Base-by-base conservation (phyloP, 2,329 filamentous ascomycete species). In the Zymoseptoria crescenta region DNA sequence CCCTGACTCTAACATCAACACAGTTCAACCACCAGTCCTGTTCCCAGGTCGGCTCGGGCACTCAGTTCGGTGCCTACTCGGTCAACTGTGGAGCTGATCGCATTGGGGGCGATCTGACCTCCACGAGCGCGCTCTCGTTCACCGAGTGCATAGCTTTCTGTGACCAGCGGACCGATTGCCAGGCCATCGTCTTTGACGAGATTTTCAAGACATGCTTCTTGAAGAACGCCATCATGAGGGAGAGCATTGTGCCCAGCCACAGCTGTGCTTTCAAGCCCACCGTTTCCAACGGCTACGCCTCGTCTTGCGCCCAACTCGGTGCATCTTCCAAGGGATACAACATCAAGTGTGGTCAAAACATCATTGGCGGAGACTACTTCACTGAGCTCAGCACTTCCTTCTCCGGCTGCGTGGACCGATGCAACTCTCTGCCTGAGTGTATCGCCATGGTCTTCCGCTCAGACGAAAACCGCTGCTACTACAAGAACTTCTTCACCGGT, bases 401-500 rank as follows among this genome's bases (percentile, higher is more conserved):
- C 58, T 54, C 54, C 8, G 64, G 35, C n/a, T 70, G 68, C 58
- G 60, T 63, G 52, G 45, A 41, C n/a, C 48, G 53, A 41, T 67
- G 65, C 54, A 59, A 60, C 45, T 50, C 50, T 21, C 61, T 51
- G n/a, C 28, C 57, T 21, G 55, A 56, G 20, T 67, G 65, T 45
- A 56, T 57, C 19, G 64, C 60, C 3, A 65, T 64, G 58, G 41
- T 64, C 8, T 67, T 61, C 56, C 29, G 61, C 10, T 61, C 62
- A 20, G 60, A 57, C 41, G 54, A 55, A 16, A 41, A 41, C 35
- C 35, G 53, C 16, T 67, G 65, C 56, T 67, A 67, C 54, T 52
- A 66, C 21, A 59, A 59, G 49, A 56, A 54, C 49, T 10, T 16
- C 35, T n/a, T 41, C 3, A 24, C 24, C 24, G 35, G 35, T 16